Evolutionary conservation across 139 green algal genomes (phyloP), one percentile per base, ranked within the genome.

Genomic region (Chlamydomonas asymmetrica): DNA sequence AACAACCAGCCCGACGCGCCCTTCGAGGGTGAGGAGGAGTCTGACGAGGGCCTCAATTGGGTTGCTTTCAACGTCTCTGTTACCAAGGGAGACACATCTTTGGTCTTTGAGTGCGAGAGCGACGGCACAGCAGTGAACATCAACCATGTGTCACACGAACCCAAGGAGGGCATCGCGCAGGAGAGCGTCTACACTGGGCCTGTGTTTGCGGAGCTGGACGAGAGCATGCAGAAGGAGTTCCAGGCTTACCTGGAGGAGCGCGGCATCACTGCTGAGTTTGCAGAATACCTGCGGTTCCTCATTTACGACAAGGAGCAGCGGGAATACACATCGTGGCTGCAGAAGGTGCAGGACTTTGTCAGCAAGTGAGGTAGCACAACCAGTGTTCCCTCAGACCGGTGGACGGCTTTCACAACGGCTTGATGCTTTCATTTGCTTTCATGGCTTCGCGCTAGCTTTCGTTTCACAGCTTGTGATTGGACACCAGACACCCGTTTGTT

Each of bases 261-360:
- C 2, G 84, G 84, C 20, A 61, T 89, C 23, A 80, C 66, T 32
- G 75, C 79, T 7, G 78, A 86, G 18, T 45, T 89, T 35, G 84
- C 75, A 2, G 76, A 82, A 63, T 88, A 79, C 66, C 73, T 89
- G 45, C 56, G 79, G 5, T 66, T 72, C 41, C 41, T 86, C 9
- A 76, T 84, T 25, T 80, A 78, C 59, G 81, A 86, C 65, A 89
- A 89, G 60, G 84, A 89, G 67, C 57, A 70, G 31, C 63, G 34
- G 20, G 76, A 82, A 63, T 94, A 94, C 73, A 81, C 83, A 63
- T 34, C 63, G 38, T 94, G 89, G 89, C 76, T 94, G 66, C 52
- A 84, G 54, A 67, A 73, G 13, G 71, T 93, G 40, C 43, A 74
- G 35, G 39, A 67, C 35, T 92, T 94, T 56, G 63, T 94, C 29